Conservation (phyloP, 2,329 filamentous ascomycete species). For the Coleophoma eucalyptorum region DNA sequence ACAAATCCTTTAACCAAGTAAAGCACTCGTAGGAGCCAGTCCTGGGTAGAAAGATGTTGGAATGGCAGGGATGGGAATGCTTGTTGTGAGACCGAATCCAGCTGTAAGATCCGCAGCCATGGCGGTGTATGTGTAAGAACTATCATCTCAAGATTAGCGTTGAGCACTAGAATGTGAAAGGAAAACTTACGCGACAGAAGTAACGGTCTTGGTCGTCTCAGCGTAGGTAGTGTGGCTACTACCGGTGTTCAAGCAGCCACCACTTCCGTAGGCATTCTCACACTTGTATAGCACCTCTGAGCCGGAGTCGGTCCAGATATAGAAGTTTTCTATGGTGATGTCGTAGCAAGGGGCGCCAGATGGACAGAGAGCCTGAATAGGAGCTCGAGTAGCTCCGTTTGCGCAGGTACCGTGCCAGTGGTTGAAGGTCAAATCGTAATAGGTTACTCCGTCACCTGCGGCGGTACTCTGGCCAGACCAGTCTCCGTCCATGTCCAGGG, state of each 20-base stretch:
- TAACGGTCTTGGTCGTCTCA: not conserved
- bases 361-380: slow-evolving; percentile 49
- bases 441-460: slow-evolving; percentile 45
- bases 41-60: slow-evolving; percentile 21
- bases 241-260: slow-evolving; percentile 37
- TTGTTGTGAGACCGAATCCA: slow-evolving; percentile 12
- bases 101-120: slow-evolving; percentile 14
- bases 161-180: not conserved
- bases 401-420: slow-evolving; percentile 52
- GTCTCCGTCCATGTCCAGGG: slow-evolving; percentile 49
- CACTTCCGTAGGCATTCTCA: slow-evolving; percentile 42
- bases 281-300: slow-evolving; percentile 34
- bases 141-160: not conserved
- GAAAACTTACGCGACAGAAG: not conserved
- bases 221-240: not conserved
- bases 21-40: slow-evolving; percentile 10
- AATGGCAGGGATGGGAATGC: slow-evolving; percentile 19
- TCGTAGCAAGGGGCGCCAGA: slow-evolving; percentile 46
- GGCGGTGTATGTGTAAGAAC: not conserved
- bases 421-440: slow-evolving; percentile 47
- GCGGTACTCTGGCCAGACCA: slow-evolving; percentile 40
- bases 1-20: slow-evolving; percentile 6
- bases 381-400: slow-evolving; percentile 45
- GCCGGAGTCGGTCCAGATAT: slow-evolving; percentile 30
- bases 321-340: slow-evolving; percentile 45